Conservation (phyloP, 441 rosid genomes). For the Isatis lusitanica region DNA sequence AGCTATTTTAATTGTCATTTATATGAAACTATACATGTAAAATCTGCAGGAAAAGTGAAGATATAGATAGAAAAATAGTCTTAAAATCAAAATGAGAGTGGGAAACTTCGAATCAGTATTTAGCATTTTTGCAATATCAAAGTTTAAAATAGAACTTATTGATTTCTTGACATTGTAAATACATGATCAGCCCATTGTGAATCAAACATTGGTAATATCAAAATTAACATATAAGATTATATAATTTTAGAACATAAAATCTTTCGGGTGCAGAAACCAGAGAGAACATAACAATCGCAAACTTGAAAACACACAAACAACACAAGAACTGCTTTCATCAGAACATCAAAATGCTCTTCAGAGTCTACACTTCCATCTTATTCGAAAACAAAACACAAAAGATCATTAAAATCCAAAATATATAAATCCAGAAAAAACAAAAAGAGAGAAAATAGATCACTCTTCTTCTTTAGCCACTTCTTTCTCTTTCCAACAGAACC, state of each 20-base stretch:
- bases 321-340: neutral
- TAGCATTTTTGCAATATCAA: too few relatives aligned
- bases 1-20: too few relatives aligned
- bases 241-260: neutral
- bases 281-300: neutral
- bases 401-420: neutral
- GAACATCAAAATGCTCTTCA: neutral
- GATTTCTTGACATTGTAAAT: too few relatives aligned
- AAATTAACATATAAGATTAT: too few relatives aligned
- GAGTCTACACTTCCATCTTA: neutral
- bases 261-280: neutral
- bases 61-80: too few relatives aligned
- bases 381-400: conserved; percentile 1
- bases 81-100: too few relatives aligned
- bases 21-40: too few relatives aligned
- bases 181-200: too few relatives aligned
- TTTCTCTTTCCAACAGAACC: conserved; percentile 59
- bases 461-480: conserved; percentile 42
- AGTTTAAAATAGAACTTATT: too few relatives aligned
- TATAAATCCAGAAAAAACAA: neutral
- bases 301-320: neutral
- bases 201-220: neutral
- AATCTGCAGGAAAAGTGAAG: too few relatives aligned
- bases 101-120: too few relatives aligned
- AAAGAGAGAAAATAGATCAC: neutral